A percentile compares a stretch with the other conserved stretches of the same genome.
phyloP scores from a whole-genome alignment of 345 rosid species.

The Linum trigynum region DNA sequence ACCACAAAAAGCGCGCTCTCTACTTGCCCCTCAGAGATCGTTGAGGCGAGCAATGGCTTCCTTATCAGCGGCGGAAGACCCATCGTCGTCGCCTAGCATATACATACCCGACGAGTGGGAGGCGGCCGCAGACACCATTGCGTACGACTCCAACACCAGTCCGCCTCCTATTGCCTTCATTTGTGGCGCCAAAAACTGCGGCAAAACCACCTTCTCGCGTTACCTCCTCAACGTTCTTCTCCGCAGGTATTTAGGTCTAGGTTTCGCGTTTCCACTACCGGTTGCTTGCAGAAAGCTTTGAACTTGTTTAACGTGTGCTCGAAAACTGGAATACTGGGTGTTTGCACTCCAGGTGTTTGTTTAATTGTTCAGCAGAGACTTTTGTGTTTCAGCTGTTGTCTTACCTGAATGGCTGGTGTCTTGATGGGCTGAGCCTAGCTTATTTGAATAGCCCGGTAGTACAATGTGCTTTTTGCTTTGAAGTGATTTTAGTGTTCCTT shows the following conservation, averaged over 20 bases:
- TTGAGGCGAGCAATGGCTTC: constrained; percentile 17
- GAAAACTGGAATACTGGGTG: neutral
- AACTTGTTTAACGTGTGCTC: neutral
- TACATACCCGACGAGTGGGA: constrained; percentile 65
- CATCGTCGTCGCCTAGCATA: constrained; percentile 26
- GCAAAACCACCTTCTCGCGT: constrained; percentile 87
- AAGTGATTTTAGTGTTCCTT: neutral
- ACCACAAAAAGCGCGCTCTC: neutral
- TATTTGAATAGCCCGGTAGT: neutral
- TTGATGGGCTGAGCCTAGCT: neutral
- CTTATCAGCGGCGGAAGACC: constrained; percentile 28
- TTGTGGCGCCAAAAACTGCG: constrained; percentile 80
- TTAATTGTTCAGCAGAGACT: constrained; percentile 6
- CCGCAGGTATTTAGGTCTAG: constrained; percentile 31
- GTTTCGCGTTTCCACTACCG: neutral
- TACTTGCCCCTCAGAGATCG: no score
- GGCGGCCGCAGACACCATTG: constrained; percentile 48
- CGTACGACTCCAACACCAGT: constrained; percentile 33
- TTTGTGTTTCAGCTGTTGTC: neutral
- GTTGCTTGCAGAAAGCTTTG: neutral
- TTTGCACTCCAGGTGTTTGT: constrained; percentile 2
- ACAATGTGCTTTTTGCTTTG: neutral
- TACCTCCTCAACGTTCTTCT: constrained; percentile 66
- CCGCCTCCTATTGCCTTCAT: constrained; percentile 45
- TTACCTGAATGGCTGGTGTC: no score